Evolutionary conservation across 1,139 yeast genomes (phyloP).

Genomic region (Saccharomyces hybrid): DNA sequence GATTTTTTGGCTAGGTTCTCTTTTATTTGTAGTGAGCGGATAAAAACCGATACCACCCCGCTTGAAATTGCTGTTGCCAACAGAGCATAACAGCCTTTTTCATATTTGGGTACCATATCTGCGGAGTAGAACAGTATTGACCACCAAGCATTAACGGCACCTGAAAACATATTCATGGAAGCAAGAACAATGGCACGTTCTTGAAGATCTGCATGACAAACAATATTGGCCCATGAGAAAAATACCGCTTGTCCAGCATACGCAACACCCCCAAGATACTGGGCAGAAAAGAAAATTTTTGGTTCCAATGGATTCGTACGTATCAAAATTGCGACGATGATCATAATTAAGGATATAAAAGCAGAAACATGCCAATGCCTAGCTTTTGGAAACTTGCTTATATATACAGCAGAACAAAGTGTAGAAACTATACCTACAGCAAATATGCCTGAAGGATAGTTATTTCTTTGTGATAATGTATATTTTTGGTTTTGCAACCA

Average conservation of each 20-base stretch:
- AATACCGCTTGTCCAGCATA: slow-evolving; percentile 53
- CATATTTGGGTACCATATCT: slow-evolving; percentile 43
- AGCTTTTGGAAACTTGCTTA: slow-evolving; percentile 39
- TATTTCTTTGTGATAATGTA: slow-evolving; percentile 42
- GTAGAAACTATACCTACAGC: slow-evolving; percentile 48
- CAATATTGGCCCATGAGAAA: slow-evolving; percentile 55
- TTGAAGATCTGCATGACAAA: slow-evolving; percentile 46
- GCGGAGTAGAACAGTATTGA: slow-evolving; percentile 46
- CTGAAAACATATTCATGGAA: slow-evolving; percentile 57
- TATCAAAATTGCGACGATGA: slow-evolving; percentile 42
- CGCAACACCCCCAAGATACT: slow-evolving; percentile 45
- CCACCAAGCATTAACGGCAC: slow-evolving; percentile 62
- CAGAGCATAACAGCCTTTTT: slow-evolving; percentile 50
- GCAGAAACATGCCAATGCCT: slow-evolving; percentile 46
- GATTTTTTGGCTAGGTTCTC: slow-evolving; percentile 29
- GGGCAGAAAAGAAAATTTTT: slow-evolving; percentile 43
- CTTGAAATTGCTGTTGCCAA: slow-evolving; percentile 41
- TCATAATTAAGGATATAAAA: slow-evolving; percentile 36
- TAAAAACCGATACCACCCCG: slow-evolving; percentile 31
- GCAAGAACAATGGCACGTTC: slow-evolving; percentile 53
- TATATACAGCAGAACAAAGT: slow-evolving; percentile 40
- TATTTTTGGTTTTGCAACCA: slow-evolving; percentile 43
- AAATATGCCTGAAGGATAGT: slow-evolving; percentile 51
- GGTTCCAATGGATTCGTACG: slow-evolving; percentile 34
- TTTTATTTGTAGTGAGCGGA: slow-evolving; percentile 35